Evolutionary conservation across 1,284 basidiomycete species (phyloP).

Genomic region (Microbotryomycetes sp.): DNA sequence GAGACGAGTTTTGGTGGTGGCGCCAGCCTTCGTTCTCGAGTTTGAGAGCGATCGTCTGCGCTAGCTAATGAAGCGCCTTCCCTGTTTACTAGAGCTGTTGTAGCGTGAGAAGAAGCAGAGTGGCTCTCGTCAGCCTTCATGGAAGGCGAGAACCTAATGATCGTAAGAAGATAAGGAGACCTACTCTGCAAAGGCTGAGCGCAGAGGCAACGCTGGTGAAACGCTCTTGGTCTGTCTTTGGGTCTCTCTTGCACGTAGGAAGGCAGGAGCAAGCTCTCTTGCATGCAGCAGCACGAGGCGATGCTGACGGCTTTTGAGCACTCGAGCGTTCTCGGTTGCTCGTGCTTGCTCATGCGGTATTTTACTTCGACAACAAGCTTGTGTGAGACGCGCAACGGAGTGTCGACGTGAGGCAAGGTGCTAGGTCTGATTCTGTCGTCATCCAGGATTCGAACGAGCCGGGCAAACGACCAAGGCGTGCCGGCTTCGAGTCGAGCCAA

Average conservation of each 20-base stretch:
- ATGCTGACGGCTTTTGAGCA: neutral
- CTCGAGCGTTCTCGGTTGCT: neutral
- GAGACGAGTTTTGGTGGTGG: no score
- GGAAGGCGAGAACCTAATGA: no score
- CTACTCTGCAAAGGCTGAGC: neutral
- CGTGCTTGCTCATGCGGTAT: conserved; percentile 12
- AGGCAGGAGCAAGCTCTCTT: conserved; percentile 19
- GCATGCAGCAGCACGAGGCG: conserved; percentile 18
- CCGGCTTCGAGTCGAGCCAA: conserved; percentile 9
- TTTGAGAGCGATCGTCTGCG: neutral
- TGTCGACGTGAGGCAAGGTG: conserved; percentile 15
- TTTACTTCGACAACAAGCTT: conserved; percentile 12
- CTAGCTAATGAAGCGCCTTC: neutral
- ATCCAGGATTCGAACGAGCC: conserved; percentile 18
- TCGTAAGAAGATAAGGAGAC: neutral
- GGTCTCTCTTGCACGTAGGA: conserved; percentile 1
- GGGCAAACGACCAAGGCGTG: conserved; percentile 15
- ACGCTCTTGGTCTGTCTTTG: neutral
- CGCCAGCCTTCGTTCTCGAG: no score
- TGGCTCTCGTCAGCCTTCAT: no score
- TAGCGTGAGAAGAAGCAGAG: no score
- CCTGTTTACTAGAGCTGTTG: neutral
- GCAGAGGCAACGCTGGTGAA: neutral
- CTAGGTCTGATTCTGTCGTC: conserved; percentile 22
- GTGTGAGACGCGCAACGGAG: conserved; percentile 22